Evolutionary conservation across 2,329 filamentous ascomycete genomes (phyloP).

Genomic region (Elsinoe ampelina): DNA sequence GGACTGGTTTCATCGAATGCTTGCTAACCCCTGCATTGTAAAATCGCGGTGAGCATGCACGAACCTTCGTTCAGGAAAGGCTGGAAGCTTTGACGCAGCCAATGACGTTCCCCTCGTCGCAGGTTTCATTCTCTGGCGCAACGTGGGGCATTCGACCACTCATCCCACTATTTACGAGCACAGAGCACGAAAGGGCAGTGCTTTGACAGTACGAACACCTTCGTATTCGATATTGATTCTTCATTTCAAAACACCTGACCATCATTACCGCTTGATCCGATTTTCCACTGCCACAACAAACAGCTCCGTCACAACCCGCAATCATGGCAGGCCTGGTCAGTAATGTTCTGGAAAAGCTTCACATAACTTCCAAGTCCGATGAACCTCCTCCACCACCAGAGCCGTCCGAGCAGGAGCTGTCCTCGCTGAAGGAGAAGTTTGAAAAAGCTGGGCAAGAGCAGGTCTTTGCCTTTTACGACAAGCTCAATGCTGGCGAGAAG

Average conservation of each 20-base stretch:
- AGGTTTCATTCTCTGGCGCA: not conserved
- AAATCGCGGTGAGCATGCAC: not conserved
- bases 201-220: not conserved
- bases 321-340: conserved; percentile 21
- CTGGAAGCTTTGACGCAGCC: not conserved
- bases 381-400: conserved; percentile 34
- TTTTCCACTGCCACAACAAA: too few relatives aligned
- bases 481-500: conserved; percentile 64
- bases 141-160: conserved; percentile 11
- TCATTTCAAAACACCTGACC: not conserved
- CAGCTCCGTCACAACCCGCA: not conserved
- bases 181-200: not conserved
- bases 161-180: conserved; percentile 10
- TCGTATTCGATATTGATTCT: not conserved
- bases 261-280: too few relatives aligned
- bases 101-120: conserved; percentile 3
- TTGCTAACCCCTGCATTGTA: not conserved
- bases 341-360: conserved; percentile 34
- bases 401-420: conserved; percentile 57
- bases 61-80: not conserved
- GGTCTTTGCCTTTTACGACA: conserved; percentile 80
- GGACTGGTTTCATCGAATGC: not conserved
- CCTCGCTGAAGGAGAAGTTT: conserved; percentile 63
- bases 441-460: conserved; percentile 66
- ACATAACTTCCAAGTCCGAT: conserved; percentile 29